phyloP scores from a whole-genome alignment of 352 stramenopile genomes.

The Aphanomyces invadans region DNA sequence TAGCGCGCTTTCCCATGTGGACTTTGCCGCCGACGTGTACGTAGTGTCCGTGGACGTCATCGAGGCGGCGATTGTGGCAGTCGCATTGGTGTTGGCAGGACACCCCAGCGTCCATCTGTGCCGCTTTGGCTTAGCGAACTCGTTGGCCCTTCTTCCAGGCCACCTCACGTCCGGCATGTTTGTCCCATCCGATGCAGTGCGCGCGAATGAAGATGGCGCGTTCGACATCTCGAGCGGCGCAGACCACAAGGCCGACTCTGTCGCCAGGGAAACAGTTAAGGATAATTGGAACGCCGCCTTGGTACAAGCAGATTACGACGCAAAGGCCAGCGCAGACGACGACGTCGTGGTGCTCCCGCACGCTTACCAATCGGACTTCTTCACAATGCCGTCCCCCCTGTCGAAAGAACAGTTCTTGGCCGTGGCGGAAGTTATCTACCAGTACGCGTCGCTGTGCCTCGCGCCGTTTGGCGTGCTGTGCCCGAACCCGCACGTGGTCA shows the following conservation, averaged over 20 bases:
- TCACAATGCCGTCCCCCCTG: constrained; percentile 71
- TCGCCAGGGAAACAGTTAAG: too few relatives aligned
- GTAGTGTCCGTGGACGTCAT: constrained; percentile 39
- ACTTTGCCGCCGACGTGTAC: constrained; percentile 33
- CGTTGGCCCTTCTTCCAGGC: constrained; percentile 35
- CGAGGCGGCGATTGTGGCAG: constrained; percentile 59
- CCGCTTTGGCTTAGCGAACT: constrained; percentile 23
- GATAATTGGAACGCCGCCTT: not conserved
- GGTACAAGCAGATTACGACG: constrained; percentile 14
- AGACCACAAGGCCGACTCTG: too few relatives aligned
- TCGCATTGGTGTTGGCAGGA: constrained; percentile 24
- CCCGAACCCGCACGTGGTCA: constrained; percentile 37
- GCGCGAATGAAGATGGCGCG: constrained; percentile 34
- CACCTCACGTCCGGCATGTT: constrained; percentile 43
- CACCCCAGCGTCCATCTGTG: constrained; percentile 19
- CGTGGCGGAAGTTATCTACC: constrained; percentile 58
- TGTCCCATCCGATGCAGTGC: constrained; percentile 35
- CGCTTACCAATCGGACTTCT: constrained; percentile 49
- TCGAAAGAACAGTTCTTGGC: constrained; percentile 60
- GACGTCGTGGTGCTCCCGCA: constrained; percentile 7
- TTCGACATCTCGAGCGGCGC: constrained; percentile 52
- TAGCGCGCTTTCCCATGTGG: constrained; percentile 23
- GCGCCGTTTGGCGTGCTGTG: constrained; percentile 64
- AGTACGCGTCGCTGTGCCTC: constrained; percentile 71
- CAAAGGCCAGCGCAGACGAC: not conserved